These are phyloP conservation scores for Cajanus cajan DNA, from an alignment of 306 rosid species.

Conservation along the genomic window DNA sequence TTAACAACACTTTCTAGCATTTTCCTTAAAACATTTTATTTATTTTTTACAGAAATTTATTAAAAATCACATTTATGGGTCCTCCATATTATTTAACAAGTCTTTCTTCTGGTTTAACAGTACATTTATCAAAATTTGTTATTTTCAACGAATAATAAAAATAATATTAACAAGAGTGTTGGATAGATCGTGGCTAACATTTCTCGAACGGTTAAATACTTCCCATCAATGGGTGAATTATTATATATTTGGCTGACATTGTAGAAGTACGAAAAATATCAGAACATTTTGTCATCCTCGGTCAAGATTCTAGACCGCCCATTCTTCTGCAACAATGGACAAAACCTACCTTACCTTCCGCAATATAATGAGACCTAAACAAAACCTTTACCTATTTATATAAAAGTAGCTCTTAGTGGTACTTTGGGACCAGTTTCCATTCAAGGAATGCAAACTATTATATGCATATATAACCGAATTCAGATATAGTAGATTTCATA, in stretches of 20 bases:
- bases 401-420: conserved; percentile 9
- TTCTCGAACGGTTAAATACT: background rate
- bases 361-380: background rate
- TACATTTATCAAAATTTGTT: too few relatives aligned
- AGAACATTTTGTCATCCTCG: background rate
- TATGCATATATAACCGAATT: background rate
- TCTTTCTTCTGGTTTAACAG: too few relatives aligned
- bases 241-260: background rate
- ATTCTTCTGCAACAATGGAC: background rate
- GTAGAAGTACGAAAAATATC: background rate
- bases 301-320: background rate
- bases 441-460: conserved; percentile 25
- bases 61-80: too few relatives aligned
- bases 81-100: too few relatives aligned
- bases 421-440: conserved; percentile 20
- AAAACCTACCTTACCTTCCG: conserved; percentile 16
- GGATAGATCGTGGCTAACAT: too few relatives aligned
- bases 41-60: too few relatives aligned
- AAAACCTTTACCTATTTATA: background rate
- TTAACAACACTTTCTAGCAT: too few relatives aligned
- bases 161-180: too few relatives aligned
- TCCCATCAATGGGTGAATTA: background rate
- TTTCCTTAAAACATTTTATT: too few relatives aligned
- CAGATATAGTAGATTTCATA: conserved; percentile 24
- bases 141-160: too few relatives aligned